Base-by-base conservation (phyloP, 2,329 filamentous ascomycete species). In the Aspergillus tubingensis region DNA sequence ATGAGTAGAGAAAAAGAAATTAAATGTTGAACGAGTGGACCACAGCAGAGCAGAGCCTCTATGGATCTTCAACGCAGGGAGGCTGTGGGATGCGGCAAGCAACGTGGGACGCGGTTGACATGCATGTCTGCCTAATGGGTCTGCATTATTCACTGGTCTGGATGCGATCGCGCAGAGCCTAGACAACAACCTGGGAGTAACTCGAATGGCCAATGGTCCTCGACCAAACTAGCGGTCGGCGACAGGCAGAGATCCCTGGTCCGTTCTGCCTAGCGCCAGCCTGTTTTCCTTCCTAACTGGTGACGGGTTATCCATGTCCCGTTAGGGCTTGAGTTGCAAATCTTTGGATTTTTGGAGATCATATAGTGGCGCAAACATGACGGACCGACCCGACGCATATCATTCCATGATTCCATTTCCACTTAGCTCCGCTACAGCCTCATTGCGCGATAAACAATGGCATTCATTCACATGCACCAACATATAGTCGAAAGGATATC, bases 371-470 rank as follows among this genome's bases (percentile, higher is more conserved):
- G 13, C 21, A 49, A n/a, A n/a, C 25, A 10, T n/a, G n/a, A 11
- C 52, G 53, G 53, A 32, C 23, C 53, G 53, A 32, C 30, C 53
- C 53, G 53, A 25, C n/a, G 53, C 53, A 23, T 32, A 36, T n/a
- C 32, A 41, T 39, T 13, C 32, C 27, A 30, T 36, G 10, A 36
- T 15, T 13, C 32, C 32, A 36, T 36, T 36, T 4, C 5, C 5
- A 36, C 11, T 36, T 15, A 13, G 15, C 23, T 30, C 17, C 13
- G 8, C 17, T 38, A 19, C 11, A 52, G 30, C 50, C 50, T 52
- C 32, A 36, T 36, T 52, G 17, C 19, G 41, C 23, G 23, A 48
- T 27, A n/a, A 17, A 11, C 30, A 41, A 25, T 6, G 10, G 27
- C 10, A 32, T 38, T 17, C 10, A 32, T 38, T 17, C 38, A 44